phyloP scores from a whole-genome alignment of 148 eudicot genomes.

The Polygonum aviculare region DNA sequence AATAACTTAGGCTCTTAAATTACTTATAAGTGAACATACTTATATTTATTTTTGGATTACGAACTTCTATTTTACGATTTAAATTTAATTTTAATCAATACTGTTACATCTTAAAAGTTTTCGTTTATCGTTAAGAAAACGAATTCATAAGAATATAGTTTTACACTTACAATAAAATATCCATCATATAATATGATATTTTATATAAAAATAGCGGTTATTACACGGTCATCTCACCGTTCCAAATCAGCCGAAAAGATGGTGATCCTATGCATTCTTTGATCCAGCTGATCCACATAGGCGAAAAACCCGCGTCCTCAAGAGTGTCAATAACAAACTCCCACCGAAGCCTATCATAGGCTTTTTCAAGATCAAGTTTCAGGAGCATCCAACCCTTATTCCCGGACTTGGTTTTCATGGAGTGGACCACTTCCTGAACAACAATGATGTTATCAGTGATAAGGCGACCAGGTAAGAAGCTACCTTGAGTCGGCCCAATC shows the following conservation, averaged over 20 bases:
- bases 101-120: no score
- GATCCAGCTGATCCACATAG: background rate
- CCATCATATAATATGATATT: no score
- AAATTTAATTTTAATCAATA: no score
- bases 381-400: conserved; percentile 10
- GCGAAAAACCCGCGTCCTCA: background rate
- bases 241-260: background rate
- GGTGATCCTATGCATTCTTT: background rate
- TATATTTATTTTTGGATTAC: no score
- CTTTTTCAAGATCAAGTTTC: background rate
- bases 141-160: no score
- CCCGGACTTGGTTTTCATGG: no score
- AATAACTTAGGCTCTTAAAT: no score
- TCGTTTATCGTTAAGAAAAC: no score
- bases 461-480: background rate
- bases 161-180: no score
- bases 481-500: background rate
- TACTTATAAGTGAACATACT: no score
- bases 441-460: background rate
- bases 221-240: background rate
- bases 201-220: no score
- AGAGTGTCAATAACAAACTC: background rate
- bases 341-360: background rate
- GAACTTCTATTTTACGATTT: no score
- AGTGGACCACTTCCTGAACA: background rate